phyloP scores from a whole-genome alignment of 805 yeast genomes.

The Suhomyces pyralidae region DNA sequence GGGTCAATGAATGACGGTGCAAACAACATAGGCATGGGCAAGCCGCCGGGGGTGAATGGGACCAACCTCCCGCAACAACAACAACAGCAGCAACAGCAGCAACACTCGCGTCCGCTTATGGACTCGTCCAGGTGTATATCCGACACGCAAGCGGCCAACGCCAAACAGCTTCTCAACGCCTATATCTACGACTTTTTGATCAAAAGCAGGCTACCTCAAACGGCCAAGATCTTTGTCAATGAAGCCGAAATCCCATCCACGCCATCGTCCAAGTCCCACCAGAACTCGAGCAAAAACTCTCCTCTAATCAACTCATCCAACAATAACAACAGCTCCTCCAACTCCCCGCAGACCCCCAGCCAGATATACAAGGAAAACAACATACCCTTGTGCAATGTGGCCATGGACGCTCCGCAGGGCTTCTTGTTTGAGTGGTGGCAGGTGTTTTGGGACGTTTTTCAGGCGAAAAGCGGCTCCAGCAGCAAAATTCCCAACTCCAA shows the following conservation, averaged over 20 bases:
- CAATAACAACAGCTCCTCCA: conserved; percentile 1
- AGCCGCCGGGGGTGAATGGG: neutral
- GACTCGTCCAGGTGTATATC: conserved; percentile 25
- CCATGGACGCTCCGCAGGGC: conserved; percentile 83
- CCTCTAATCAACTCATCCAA: conserved; percentile 13
- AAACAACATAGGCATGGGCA: neutral
- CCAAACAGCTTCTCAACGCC: conserved; percentile 67
- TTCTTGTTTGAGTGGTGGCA: conserved; percentile 95
- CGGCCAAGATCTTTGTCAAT: conserved; percentile 69
- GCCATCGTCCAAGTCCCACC: conserved; percentile 5
- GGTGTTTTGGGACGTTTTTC: conserved; percentile 90
- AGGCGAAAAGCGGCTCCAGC: conserved; percentile 54
- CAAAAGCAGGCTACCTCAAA: conserved; percentile 66
- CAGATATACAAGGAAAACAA: conserved; percentile 38
- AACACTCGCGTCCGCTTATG: conserved; percentile 18
- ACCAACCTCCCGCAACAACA: neutral
- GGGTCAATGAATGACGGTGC: conserved; percentile 12
- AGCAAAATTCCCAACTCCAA: conserved; percentile 20
- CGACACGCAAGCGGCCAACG: conserved; percentile 48
- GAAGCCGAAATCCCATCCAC: conserved; percentile 67
- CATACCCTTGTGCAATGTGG: conserved; percentile 49
- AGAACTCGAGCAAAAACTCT: conserved; percentile 15
- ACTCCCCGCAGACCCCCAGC: conserved; percentile 27
- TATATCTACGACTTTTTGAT: conserved; percentile 82
- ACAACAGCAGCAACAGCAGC: neutral